Evolutionary conservation across 2,329 filamentous ascomycete genomes (phyloP), one percentile per base, ranked within the genome.

Genomic region (Elsinoe necatrix): DNA sequence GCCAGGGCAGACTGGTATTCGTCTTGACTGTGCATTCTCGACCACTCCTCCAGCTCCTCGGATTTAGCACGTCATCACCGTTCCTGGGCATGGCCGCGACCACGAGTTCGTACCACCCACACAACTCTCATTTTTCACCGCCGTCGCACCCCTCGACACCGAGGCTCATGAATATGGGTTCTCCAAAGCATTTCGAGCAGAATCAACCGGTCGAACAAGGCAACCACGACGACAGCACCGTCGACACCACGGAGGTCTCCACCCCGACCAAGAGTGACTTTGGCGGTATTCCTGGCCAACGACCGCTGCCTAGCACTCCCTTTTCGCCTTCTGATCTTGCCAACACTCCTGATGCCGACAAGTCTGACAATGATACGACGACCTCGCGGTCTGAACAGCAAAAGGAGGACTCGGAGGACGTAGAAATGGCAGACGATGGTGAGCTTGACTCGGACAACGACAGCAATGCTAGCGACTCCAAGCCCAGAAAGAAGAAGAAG

Each of bases 401-500:
- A 39, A 52, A 52, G 48, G 48, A 52, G 20, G 48, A 52, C 31
- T 52, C 48, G 6, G 79, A 83, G 59, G 89, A 95, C 63, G 77
- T 89, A 21, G 85, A 89, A 59, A 88, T 90, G 80, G 67, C 63
- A 14, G 84, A 85, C n/a, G 86, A 88, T 55, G 83, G 77, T 37
- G 84, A 86, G 16, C 65, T 75, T 25, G 74, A 65, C 1, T 77
- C 75, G 8, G 76, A 78, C 63, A 74, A 75, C 54, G 76, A 78
- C 23, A 78, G 75, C 60, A 71, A 70, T 12, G 72, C 68, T 14
- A 75, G 73, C 60, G 76, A 77, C 29, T 87, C 86, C 11, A 81
- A 85, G 60, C 86, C 87, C 7, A 95, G 95, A 74, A 97, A 96
- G 80, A 96, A 96, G 79, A 96, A 95, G 75, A 95, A 95, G 72